Percentiles rank a stretch among this genome's conserved stretches.
These are phyloP conservation scores for Chaetomium cochliodes DNA, from an alignment of 495 filamentous ascomycete species.

Conservation along the genomic window DNA sequence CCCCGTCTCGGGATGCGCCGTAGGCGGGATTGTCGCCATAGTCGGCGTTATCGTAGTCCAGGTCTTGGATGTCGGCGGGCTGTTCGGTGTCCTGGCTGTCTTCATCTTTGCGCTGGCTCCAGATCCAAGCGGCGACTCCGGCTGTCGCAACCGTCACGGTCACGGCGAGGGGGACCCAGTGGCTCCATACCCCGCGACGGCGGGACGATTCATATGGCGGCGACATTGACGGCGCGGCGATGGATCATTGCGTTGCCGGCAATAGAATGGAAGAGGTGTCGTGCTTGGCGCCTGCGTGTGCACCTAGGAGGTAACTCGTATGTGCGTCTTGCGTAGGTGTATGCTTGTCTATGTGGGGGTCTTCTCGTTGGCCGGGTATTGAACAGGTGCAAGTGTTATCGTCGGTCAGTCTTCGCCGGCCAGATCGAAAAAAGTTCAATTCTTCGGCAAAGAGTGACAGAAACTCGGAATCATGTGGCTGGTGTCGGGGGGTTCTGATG, in stretches of 20 bases:
- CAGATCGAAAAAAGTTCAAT: neutral
- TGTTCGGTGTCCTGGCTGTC: constrained; percentile 59
- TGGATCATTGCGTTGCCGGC: constrained; percentile 33
- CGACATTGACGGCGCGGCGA: constrained; percentile 60
- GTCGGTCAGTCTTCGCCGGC: neutral
- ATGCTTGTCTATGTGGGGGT: neutral
- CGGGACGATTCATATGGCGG: constrained; percentile 68
- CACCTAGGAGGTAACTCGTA: neutral
- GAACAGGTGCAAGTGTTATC: neutral
- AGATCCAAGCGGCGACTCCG: constrained; percentile 85
- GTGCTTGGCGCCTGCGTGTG: too few species aligned
- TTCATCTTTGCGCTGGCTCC: constrained; percentile 74
- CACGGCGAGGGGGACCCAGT: constrained; percentile 81
- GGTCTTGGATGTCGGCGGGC: constrained; percentile 37
- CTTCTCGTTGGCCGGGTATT: neutral
- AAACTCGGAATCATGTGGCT: constrained; percentile 28
- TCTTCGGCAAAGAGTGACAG: neutral
- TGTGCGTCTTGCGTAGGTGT: neutral
- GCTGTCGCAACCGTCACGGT: constrained; percentile 83
- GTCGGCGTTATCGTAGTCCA: constrained; percentile 53
- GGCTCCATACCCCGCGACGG: constrained; percentile 67
- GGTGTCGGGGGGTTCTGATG: constrained; percentile 21
- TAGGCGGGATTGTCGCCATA: constrained; percentile 56
- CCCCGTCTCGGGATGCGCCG: constrained; percentile 45
- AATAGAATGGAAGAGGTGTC: neutral